These are phyloP conservation scores for Calonectria fujianensis DNA, from an alignment of 2,329 filamentous ascomycete genomes.

Conservation along the genomic window DNA sequence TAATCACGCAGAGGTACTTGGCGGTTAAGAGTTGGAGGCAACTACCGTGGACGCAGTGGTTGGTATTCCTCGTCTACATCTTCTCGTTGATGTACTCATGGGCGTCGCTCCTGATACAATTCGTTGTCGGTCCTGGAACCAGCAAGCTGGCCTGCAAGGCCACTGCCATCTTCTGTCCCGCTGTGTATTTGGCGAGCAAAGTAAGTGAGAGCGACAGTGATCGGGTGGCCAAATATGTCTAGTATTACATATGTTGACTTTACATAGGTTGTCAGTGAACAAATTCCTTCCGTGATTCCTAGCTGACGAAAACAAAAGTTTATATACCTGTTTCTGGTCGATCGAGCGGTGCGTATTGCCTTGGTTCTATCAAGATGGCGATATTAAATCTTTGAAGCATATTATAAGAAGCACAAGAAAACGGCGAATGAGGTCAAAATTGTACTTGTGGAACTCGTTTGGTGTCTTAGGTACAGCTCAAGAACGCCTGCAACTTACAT, in stretches of 20 bases:
- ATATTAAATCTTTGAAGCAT: neutral
- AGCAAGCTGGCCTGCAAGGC: neutral
- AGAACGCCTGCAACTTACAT: neutral
- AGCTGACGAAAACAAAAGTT: neutral
- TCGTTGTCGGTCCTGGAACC: neutral
- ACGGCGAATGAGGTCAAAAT: neutral
- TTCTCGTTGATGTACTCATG: conserved; percentile 2
- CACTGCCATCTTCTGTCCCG: neutral
- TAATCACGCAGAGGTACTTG: conserved; percentile 11
- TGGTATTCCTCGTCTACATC: conserved; percentile 17
- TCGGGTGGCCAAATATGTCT: no score
- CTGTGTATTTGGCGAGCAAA: conserved; percentile 1
- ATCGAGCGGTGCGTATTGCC: neutral
- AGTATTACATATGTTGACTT: neutral
- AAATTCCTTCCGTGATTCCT: neutral
- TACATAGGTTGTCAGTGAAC: neutral
- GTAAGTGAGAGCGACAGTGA: neutral
- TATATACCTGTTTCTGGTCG: conserved; percentile 8
- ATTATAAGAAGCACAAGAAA: conserved; percentile 6
- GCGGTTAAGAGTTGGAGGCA: neutral
- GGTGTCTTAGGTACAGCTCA: neutral
- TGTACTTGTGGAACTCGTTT: conserved; percentile 17
- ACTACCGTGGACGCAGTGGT: neutral
- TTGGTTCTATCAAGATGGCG: no score
- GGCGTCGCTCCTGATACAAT: neutral